A percentile compares a stretch with the other conserved stretches of the same genome.
These are phyloP conservation scores for Dactylellina sp. DNA, from an alignment of 2,329 filamentous ascomycete genomes.

Conservation along the genomic window DNA sequence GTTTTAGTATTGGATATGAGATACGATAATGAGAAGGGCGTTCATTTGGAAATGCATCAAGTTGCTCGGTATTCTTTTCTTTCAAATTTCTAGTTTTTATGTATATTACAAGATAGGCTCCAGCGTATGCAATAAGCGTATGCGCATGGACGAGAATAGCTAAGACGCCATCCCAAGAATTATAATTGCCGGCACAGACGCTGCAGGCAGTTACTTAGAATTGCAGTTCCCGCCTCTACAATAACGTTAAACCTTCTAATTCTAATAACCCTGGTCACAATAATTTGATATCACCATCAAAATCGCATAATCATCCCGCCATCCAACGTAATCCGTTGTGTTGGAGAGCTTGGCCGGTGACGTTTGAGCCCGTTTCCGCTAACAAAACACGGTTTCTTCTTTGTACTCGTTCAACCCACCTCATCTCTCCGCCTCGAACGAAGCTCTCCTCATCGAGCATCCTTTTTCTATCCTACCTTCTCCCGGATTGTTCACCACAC, in stretches of 20 bases:
- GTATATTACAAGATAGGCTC: too few species aligned
- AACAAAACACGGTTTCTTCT: slow-evolving; percentile 57
- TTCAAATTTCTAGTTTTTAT: background rate
- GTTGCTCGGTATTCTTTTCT: too few species aligned
- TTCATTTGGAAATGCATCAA: background rate
- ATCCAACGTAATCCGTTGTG: slow-evolving; percentile 10
- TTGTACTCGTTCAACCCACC: slow-evolving; percentile 8
- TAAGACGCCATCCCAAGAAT: too few species aligned
- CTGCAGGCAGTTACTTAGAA: too few species aligned
- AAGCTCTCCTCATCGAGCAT: background rate
- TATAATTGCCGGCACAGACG: too few species aligned
- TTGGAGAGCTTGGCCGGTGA: slow-evolving; percentile 18
- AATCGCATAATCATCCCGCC: too few species aligned
- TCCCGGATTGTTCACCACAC: background rate
- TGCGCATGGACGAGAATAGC: too few species aligned
- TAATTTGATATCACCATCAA: too few species aligned
- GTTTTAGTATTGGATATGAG: background rate
- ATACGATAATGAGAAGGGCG: background rate
- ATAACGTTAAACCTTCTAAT: too few species aligned
- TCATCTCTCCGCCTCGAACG: background rate
- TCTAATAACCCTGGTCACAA: too few species aligned
- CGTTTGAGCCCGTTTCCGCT: slow-evolving; percentile 43
- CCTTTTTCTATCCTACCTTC: background rate
- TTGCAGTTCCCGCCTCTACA: too few species aligned
- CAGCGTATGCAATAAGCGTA: too few species aligned